phyloP scores from a whole-genome alignment of 1,284 basidiomycete genomes.

The Malassezia nana region DNA sequence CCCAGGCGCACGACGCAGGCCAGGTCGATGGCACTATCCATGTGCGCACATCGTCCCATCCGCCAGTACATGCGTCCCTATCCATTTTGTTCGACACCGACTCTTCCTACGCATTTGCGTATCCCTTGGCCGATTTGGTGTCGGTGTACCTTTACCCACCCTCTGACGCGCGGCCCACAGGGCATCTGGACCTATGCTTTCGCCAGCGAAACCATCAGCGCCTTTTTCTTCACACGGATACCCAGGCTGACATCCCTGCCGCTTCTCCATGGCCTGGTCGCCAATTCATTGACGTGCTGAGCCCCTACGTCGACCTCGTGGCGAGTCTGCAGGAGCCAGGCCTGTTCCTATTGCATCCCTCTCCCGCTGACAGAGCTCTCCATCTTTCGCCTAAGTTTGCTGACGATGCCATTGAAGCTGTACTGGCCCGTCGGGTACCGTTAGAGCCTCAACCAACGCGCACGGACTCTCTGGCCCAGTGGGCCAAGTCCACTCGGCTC shows the following conservation, averaged over 20 bases:
- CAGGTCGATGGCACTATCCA: constrained; percentile 57
- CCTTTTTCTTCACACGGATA: constrained; percentile 46
- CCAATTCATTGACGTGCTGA: constrained; percentile 54
- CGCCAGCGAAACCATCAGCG: constrained; percentile 22
- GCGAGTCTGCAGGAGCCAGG: constrained; percentile 68
- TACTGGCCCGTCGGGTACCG: constrained; percentile 1
- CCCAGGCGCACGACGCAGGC: constrained; percentile 77
- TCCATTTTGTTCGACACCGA: neutral
- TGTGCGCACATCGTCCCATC: neutral
- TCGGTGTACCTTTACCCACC: constrained; percentile 26
- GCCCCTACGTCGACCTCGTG: constrained; percentile 61
- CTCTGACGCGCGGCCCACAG: neutral
- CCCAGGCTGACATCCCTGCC: constrained; percentile 25
- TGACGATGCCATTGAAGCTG: constrained; percentile 46
- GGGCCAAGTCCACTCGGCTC: constrained; percentile 39
- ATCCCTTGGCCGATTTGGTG: constrained; percentile 17
- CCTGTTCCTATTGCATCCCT: constrained; percentile 84
- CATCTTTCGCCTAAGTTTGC: constrained; percentile 54
- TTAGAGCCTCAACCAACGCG: neutral
- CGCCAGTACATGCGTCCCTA: neutral
- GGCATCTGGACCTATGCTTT: constrained; percentile 11
- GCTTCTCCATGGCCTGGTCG: constrained; percentile 50
- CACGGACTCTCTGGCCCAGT: constrained; percentile 29
- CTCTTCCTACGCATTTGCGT: constrained; percentile 43
- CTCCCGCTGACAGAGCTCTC: constrained; percentile 72